Base-by-base conservation (phyloP, 2,329 filamentous ascomycete genomes). In the Fusarium setosum region DNA sequence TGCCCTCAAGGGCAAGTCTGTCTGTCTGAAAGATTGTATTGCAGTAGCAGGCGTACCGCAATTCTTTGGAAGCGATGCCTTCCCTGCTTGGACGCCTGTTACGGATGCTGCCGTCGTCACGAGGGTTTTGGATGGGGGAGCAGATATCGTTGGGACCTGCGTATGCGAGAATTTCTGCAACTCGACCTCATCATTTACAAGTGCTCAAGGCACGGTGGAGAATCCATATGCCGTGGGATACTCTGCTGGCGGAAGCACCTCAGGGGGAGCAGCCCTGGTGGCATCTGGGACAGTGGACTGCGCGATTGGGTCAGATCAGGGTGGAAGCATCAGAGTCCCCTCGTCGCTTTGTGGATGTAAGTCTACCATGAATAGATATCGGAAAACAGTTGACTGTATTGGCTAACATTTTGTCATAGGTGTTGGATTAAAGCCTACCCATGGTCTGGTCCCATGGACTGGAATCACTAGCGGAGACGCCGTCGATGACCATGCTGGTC, bases 21-120 rank as follows among this genome's bases (percentile, higher is more conserved):
- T 86, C 4, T 84, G 82, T 57, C 61, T 87, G 13, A 87, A 87
- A 67, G 85, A 88, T 63, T 84, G 83, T 26, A 82, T 87, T 34
- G 81, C 82, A 4, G 83, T 87, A 1, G 83, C 83, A 2, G 82
- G 80, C 0, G 82, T 88, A 2, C 84, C 85, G 0, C 83, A 85
- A 51, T 79, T 86, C 53, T 80, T 82, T 38, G 84, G 85, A 1
- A 86, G 81, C 38, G 81, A 86, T 61, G 80, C 81, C 0, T 13
- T 83, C 81, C 59, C 77, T 71, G 77, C 79, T 0, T 87, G 84
- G 84, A 83, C 78, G 0, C 83, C 85, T 0, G 76, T 73, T 6
- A 82, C 82, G 4, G 85, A 88, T 70, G 85, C 86, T 0, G 86
- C 83, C 0, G 80, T 87, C 1, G 83, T 87, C 20, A 83, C 80